A percentile compares a stretch with the other conserved stretches of the same genome.
Evolutionary conservation across 2,329 filamentous ascomycete species (phyloP).

Genomic region (Aspergillus ochraceoroseus): DNA sequence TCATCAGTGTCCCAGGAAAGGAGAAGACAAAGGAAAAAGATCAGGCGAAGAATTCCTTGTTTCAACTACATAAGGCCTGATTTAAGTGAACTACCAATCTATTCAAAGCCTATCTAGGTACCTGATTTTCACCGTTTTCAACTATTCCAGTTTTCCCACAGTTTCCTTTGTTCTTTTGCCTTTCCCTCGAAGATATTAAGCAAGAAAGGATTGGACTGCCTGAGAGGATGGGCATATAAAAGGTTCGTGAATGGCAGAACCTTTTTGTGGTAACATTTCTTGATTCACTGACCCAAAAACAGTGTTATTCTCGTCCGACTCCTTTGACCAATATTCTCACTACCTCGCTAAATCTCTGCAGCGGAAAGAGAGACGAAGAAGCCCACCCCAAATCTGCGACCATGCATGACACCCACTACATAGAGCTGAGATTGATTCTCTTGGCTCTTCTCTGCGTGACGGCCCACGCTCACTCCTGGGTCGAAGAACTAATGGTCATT

Average conservation of each 20-base stretch:
- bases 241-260: slow-evolving; percentile 1
- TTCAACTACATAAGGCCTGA: too few relatives aligned
- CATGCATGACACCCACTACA: slow-evolving; percentile 8
- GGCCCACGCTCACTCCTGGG: slow-evolving; percentile 67
- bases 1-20: background rate
- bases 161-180: slow-evolving; percentile 2
- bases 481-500: slow-evolving; percentile 70
- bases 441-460: slow-evolving; percentile 29
- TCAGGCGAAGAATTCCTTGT: slow-evolving; percentile 5
- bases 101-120: slow-evolving; percentile 3
- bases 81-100: background rate
- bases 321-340: slow-evolving; percentile 9
- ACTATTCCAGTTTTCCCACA: background rate
- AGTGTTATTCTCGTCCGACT: background rate
- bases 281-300: slow-evolving; percentile 7
- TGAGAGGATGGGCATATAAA: slow-evolving; percentile 13
- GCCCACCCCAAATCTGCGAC: background rate
- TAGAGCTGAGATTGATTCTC: slow-evolving; percentile 15
- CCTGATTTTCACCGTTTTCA: too few relatives aligned
- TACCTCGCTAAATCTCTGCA: slow-evolving; percentile 2
- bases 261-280: background rate
- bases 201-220: background rate
- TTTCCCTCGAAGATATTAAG: slow-evolving; percentile 3
- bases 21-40: slow-evolving; percentile 5
- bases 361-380: background rate